Conservation (phyloP, 768 basidiomycete species). For the Lactifluus piperatus region DNA sequence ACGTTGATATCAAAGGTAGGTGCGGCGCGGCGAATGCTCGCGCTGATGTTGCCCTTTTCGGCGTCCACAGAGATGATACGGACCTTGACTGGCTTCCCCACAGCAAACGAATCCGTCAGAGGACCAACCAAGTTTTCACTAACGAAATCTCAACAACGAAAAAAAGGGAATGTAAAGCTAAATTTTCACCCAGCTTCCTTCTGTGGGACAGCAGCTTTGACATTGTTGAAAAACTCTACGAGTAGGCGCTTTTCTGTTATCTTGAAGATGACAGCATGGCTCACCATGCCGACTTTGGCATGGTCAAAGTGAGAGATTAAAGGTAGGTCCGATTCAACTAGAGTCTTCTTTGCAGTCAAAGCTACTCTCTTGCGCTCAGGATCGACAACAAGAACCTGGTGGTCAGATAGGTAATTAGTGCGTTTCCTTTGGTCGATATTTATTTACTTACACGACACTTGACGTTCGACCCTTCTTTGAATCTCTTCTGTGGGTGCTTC, state of each 20-base stretch:
- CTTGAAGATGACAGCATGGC: slow-evolving; percentile 79
- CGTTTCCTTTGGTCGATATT: not conserved
- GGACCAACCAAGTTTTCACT: slow-evolving; percentile 61
- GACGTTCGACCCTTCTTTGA: slow-evolving; percentile 73
- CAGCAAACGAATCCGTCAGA: slow-evolving; percentile 53
- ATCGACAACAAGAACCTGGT: slow-evolving; percentile 76
- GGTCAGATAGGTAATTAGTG: slow-evolving; percentile 6
- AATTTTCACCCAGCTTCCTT: slow-evolving; percentile 68
- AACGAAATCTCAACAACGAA: not conserved
- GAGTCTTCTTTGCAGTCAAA: slow-evolving; percentile 85
- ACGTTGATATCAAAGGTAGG: slow-evolving; percentile 39
- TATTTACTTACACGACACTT: slow-evolving; percentile 66
- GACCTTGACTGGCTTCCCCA: slow-evolving; percentile 81
- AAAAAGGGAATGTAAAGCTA: not conserved
- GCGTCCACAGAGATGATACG: slow-evolving; percentile 59
- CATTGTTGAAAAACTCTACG: slow-evolving; percentile 85
- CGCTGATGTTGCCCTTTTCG: slow-evolving; percentile 58
- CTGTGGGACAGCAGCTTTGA: slow-evolving; percentile 73
- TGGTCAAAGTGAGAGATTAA: slow-evolving; percentile 59
- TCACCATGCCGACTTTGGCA: slow-evolving; percentile 57
- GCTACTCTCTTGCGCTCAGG: slow-evolving; percentile 70
- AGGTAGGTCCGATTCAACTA: slow-evolving; percentile 73
- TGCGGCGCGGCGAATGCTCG: slow-evolving; percentile 78
- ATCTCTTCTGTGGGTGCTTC: slow-evolving; percentile 87
- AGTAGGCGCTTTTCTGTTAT: slow-evolving; percentile 71